Evolutionary conservation across 352 stramenopile species (phyloP).

Genomic region (Achlya hypogyna): DNA sequence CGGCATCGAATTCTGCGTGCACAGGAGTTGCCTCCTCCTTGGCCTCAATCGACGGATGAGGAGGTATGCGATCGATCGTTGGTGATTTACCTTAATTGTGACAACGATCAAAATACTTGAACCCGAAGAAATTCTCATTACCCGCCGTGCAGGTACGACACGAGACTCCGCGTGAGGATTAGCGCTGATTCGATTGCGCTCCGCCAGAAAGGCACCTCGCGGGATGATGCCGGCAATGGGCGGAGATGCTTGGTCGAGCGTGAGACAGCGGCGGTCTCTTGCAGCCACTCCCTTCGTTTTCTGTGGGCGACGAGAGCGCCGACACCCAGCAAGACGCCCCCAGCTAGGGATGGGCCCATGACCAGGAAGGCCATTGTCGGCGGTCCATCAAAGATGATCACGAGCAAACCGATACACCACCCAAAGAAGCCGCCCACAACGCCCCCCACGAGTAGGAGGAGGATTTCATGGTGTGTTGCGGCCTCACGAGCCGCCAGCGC

Average conservation of each 20-base stretch:
- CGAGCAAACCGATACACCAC: not conserved
- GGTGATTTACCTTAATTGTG: too few species aligned
- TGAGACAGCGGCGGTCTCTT: not conserved
- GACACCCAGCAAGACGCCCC: not conserved
- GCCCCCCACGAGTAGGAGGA: not conserved
- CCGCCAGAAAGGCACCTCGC: not conserved
- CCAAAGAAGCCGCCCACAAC: constrained; percentile 9
- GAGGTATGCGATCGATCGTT: too few species aligned
- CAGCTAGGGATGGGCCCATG: constrained; percentile 1
- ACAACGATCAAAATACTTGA: too few species aligned
- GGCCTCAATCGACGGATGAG: too few species aligned
- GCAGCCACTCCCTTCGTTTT: not conserved
- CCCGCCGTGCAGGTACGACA: not conserved
- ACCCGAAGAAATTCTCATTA: too few species aligned
- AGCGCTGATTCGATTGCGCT: not conserved
- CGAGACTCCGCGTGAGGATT: not conserved
- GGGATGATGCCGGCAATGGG: not conserved
- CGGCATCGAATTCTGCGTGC: too few species aligned
- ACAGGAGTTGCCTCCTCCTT: too few species aligned
- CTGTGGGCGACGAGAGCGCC: not conserved
- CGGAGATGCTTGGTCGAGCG: not conserved
- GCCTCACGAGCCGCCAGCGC: not conserved
- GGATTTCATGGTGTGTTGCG: not conserved
- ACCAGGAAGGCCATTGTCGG: constrained; percentile 9
- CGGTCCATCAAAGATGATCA: constrained; percentile 1